Evolutionary conservation across 2,329 filamentous ascomycete species (phyloP), one percentile per base, ranked within the genome.

Genomic region (Metarhizium rileyi): DNA sequence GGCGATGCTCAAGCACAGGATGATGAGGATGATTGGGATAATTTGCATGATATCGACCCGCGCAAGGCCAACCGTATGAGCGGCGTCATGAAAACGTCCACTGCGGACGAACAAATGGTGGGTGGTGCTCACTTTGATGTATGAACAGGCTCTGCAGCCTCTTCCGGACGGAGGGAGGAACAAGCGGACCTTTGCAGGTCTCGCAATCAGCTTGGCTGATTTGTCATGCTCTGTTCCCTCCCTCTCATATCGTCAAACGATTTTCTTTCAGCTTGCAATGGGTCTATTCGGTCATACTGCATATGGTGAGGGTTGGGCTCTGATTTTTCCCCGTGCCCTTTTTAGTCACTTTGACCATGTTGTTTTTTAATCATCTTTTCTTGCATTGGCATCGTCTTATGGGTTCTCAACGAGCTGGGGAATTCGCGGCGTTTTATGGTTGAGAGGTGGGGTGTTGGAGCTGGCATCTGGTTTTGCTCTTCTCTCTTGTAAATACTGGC

Each of bases 31-130:
- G 76, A 78, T 53, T 80, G 78, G 77, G 77, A 83, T 54, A 79
- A 80, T 55, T 57, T 79, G 49, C 71, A 77, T 52, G 79, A 81
- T 53, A 61, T 74, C 50, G 75, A 78, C 55, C 68, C 68, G 44
- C 70, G 70, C 55, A 76, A 70, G 58, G 63, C 67, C 38, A 81
- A 81, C 59, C 73, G 79, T 47, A 84, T 84, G 80, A 84, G 80
- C 60, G 81, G 81, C 42, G 76, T 83, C 54, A 72, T 80, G 46
- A 77, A 74, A 61, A 78, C 75, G 43, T 70, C 70, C 48, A 71
- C 70, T 50, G 72, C 79, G 56, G 82, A 85, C 52, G 79, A 83
- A 61, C 73, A 80, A 54, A 80, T 83, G 72, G 79, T 86, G 58
- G 78, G 75, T 55, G 73, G 73, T 50, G 73, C 76, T 45, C 76